These are phyloP conservation scores for Colletotrichum simmondsii DNA, from an alignment of 2,329 filamentous ascomycete genomes.

Conservation along the genomic window DNA sequence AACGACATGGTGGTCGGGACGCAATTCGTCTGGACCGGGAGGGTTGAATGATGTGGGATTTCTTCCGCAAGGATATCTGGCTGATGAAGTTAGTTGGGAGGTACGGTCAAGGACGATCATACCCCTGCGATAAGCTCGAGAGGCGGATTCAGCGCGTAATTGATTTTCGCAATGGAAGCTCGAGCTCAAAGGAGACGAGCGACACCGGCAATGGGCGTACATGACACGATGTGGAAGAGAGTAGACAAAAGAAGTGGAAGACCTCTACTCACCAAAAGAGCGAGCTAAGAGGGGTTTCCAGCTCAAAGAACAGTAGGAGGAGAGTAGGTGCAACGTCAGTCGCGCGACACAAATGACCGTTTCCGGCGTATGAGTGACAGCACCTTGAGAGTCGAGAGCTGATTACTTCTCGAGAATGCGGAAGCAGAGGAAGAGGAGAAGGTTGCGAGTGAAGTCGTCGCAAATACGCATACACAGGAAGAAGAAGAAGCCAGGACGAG, in stretches of 20 bases:
- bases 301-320: background rate
- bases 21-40: slow-evolving; percentile 5
- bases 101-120: no score
- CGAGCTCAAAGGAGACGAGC: background rate
- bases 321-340: background rate
- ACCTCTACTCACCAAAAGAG: background rate
- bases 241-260: background rate
- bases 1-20: slow-evolving; percentile 57
- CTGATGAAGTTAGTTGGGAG: background rate
- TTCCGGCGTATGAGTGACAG: background rate
- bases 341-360: background rate
- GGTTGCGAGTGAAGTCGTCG: background rate
- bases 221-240: background rate
- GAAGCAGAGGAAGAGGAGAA: background rate
- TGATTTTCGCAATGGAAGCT: background rate
- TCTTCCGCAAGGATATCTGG: background rate
- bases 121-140: background rate
- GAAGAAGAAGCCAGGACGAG: background rate
- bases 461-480: background rate
- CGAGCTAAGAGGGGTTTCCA: background rate
- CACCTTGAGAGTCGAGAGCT: background rate
- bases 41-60: background rate
- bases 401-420: background rate
- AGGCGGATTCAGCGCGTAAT: background rate
- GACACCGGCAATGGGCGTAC: background rate